These are phyloP conservation scores for Graphiopsis chlorocephala DNA, from an alignment of 2,329 filamentous ascomycete genomes.

Conservation along the genomic window DNA sequence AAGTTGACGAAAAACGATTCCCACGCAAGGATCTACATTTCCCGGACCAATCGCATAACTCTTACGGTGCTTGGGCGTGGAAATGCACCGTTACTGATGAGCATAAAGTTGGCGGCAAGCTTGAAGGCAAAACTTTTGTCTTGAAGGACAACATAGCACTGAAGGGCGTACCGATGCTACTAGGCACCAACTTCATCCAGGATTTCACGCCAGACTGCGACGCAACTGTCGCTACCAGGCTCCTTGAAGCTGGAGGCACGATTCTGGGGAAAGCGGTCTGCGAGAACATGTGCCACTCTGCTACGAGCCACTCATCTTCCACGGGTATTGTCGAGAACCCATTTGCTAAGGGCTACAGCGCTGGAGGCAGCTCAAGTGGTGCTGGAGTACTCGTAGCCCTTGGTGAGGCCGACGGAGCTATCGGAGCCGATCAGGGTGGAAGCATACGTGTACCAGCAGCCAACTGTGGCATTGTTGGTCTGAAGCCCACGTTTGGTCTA, in stretches of 20 bases:
- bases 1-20: slow-evolving; percentile 35
- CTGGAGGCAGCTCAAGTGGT: slow-evolving; percentile 50
- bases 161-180: slow-evolving; percentile 43
- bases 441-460: slow-evolving; percentile 39
- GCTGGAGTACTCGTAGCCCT: slow-evolving; percentile 43
- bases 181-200: slow-evolving; percentile 44
- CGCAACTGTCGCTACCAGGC: slow-evolving; percentile 45
- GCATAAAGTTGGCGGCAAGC: slow-evolving; percentile 26
- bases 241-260: slow-evolving; percentile 43
- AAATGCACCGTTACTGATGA: slow-evolving; percentile 38
- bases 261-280: slow-evolving; percentile 48
- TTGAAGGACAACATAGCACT: slow-evolving; percentile 52
- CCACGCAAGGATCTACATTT: slow-evolving; percentile 37
- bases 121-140: slow-evolving; percentile 41
- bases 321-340: slow-evolving; percentile 43
- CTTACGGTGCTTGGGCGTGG: slow-evolving; percentile 46
- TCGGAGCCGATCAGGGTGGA: slow-evolving; percentile 42
- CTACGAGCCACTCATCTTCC: slow-evolving; percentile 22
- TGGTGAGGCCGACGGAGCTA: slow-evolving; percentile 38
- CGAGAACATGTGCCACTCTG: slow-evolving; percentile 43
- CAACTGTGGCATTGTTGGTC: slow-evolving; percentile 37
- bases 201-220: slow-evolving; percentile 40
- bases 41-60: slow-evolving; percentile 35
- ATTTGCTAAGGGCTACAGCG: slow-evolving; percentile 44
- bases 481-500: slow-evolving; percentile 50